A percentile compares a stretch with the other conserved stretches of the same genome.
Evolutionary conservation across 352 stramenopile genomes (phyloP).

Genomic region (Blastocystis sp.): DNA sequence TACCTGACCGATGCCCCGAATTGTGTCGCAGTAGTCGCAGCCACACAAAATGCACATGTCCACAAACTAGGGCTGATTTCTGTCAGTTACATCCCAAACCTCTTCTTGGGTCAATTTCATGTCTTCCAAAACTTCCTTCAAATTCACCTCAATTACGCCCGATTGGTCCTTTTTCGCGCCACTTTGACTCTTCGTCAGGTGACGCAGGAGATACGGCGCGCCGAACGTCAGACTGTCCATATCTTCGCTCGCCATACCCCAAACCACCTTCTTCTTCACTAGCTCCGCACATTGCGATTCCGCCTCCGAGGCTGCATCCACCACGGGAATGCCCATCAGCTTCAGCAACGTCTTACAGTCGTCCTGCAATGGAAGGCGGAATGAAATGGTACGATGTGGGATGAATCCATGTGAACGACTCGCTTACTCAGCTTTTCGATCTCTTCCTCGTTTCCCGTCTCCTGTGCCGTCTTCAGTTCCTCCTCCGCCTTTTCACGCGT

Average conservation of each 20-base stretch:
- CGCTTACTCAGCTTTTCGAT: slow-evolving; percentile 84
- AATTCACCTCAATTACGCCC: slow-evolving; percentile 61
- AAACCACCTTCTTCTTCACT: slow-evolving; percentile 80
- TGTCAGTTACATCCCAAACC: slow-evolving; percentile 29
- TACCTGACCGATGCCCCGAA: slow-evolving; percentile 90
- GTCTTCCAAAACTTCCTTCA: slow-evolving; percentile 77
- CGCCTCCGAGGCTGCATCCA: slow-evolving; percentile 88
- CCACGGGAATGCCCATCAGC: slow-evolving; percentile 88
- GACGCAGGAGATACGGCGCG: slow-evolving; percentile 83
- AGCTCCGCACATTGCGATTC: slow-evolving; percentile 90
- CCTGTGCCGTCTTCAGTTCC: slow-evolving; percentile 71
- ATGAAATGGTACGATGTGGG: slow-evolving; percentile 66
- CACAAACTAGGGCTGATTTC: slow-evolving; percentile 77
- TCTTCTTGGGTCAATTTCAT: slow-evolving; percentile 76
- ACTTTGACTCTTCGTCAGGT: slow-evolving; percentile 68
- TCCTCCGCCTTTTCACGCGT: slow-evolving; percentile 64
- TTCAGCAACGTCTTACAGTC: slow-evolving; percentile 79
- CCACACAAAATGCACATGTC: slow-evolving; percentile 95
- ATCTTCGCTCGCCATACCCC: slow-evolving; percentile 88
- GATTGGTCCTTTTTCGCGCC: slow-evolving; percentile 29
- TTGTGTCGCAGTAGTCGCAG: slow-evolving; percentile 93
- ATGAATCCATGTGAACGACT: slow-evolving; percentile 73
- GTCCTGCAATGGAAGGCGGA: slow-evolving; percentile 61
- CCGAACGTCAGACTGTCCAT: slow-evolving; percentile 96
- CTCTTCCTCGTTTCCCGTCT: slow-evolving; percentile 70